A percentile compares a stretch with the other conserved stretches of the same genome.
These are phyloP conservation scores for Trametes hirsuta DNA, from an alignment of 1,284 basidiomycete genomes.

Conservation along the genomic window DNA sequence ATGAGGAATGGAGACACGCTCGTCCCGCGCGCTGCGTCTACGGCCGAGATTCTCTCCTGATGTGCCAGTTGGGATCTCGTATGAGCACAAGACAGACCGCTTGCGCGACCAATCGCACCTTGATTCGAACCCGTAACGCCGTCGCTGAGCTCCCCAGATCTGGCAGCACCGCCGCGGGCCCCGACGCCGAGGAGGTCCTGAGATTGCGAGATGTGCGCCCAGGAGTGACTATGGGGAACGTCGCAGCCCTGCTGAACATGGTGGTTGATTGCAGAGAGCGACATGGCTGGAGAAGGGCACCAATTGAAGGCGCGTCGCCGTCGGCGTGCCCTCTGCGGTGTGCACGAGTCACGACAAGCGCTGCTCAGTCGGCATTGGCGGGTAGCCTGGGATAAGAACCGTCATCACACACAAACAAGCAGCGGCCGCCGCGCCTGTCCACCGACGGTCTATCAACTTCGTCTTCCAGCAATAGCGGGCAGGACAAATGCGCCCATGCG, in stretches of 20 bases:
- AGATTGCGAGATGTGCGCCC: conserved; percentile 8
- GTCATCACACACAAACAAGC: background rate
- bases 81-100: background rate
- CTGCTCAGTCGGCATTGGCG: conserved; percentile 5
- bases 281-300: background rate
- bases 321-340: background rate
- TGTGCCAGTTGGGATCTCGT: background rate
- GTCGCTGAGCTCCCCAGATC: background rate
- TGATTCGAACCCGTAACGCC: conserved; percentile 18
- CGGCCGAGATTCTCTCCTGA: conserved; percentile 46
- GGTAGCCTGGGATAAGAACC: conserved; percentile 5
- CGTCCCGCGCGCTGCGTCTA: conserved; percentile 48
- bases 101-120: conserved; percentile 11
- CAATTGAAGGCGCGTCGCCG: too few relatives aligned
- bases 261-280: conserved; percentile 7
- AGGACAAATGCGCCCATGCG: too few relatives aligned
- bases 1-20: conserved; percentile 54
- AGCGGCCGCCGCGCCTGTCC: too few relatives aligned
- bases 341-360: background rate
- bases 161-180: conserved; percentile 16
- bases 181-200: conserved; percentile 7
- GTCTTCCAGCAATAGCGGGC: too few relatives aligned
- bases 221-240: background rate
- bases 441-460: too few relatives aligned
- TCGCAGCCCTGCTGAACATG: conserved; percentile 10